Evolutionary conservation across 495 filamentous ascomycete genomes (phyloP).

Genomic region (Penicillium paxilli): DNA sequence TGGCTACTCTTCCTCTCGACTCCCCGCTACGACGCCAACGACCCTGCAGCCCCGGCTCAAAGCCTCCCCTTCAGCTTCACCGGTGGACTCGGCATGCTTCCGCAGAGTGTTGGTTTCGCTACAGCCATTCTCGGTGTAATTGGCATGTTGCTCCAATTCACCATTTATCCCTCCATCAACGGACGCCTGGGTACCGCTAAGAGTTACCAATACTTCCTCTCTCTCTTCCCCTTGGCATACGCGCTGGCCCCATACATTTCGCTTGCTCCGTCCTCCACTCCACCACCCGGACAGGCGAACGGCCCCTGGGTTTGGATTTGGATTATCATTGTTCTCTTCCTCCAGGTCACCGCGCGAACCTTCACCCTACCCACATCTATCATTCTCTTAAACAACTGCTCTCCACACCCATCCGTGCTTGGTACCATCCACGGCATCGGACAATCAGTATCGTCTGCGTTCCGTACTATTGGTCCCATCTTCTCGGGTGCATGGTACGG

Average conservation of each 20-base stretch:
- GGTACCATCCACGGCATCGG: conserved; percentile 82
- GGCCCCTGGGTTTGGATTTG: conserved; percentile 67
- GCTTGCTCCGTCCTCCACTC: conserved; percentile 60
- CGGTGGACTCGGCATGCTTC: conserved; percentile 75
- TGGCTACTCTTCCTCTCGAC: conserved; percentile 86
- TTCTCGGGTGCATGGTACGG: conserved; percentile 72
- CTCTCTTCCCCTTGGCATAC: conserved; percentile 75
- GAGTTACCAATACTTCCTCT: conserved; percentile 67
- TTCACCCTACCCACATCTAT: conserved; percentile 77
- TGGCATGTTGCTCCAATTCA: conserved; percentile 75
- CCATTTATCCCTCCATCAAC: conserved; percentile 71
- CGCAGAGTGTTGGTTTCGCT: conserved; percentile 71
- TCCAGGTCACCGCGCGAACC: conserved; percentile 78
- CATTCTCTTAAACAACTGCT: conserved; percentile 82
- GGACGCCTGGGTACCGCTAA: conserved; percentile 65
- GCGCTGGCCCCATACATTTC: conserved; percentile 71
- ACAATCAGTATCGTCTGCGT: conserved; percentile 68
- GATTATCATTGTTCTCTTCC: conserved; percentile 64
- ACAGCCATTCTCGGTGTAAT: conserved; percentile 77
- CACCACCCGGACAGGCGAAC: conserved; percentile 62
- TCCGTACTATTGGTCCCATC: conserved; percentile 74
- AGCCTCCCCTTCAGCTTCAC: conserved; percentile 71
- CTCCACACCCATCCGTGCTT: conserved; percentile 76
- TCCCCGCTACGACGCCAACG: conserved; percentile 61
- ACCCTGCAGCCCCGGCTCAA: conserved; percentile 41